phyloP scores from a whole-genome alignment of 768 basidiomycete genomes.

The Thelephora aurantiotincta region DNA sequence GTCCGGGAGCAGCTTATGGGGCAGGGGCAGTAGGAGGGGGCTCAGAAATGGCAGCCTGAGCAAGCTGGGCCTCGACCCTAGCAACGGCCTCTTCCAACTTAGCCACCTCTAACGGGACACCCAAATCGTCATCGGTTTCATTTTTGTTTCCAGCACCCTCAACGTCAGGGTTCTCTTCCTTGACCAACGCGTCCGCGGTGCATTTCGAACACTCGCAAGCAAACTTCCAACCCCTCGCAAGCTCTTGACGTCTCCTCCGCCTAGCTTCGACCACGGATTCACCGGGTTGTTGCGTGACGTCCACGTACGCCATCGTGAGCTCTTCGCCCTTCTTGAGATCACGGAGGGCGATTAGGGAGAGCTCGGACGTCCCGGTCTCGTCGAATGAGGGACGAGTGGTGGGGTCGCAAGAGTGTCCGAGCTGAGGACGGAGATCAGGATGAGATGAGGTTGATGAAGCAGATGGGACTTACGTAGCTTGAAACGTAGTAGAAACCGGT shows the following conservation, averaged over 20 bases:
- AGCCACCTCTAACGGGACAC: constrained; percentile 36
- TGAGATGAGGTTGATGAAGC: neutral
- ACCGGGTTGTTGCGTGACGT: constrained; percentile 38
- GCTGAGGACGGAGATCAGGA: constrained; percentile 16
- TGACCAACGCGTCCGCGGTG: constrained; percentile 30
- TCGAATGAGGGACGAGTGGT: constrained; percentile 51
- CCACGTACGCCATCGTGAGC: constrained; percentile 64
- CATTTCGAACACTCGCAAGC: constrained; percentile 63
- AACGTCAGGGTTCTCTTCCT: constrained; percentile 4
- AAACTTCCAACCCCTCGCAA: constrained; percentile 74
- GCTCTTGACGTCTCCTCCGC: constrained; percentile 52
- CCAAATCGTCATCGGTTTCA: constrained; percentile 17
- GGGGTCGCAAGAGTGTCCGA: constrained; percentile 65
- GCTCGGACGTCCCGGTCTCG: constrained; percentile 43
- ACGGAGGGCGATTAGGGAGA: constrained; percentile 52
- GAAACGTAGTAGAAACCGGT: constrained; percentile 65
- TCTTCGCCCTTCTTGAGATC: constrained; percentile 65
- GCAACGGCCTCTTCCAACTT: constrained; percentile 24
- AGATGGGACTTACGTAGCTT: constrained; percentile 37
- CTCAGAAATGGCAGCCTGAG: neutral
- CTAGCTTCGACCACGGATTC: constrained; percentile 44
- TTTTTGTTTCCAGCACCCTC: no score
- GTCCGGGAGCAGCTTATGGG: no score
- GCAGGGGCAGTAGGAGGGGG: no score
- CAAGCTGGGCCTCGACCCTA: constrained; percentile 8